These are phyloP conservation scores for Mycosarcoma maydis DNA, from an alignment of 1,284 basidiomycete species.

Conservation along the genomic window DNA sequence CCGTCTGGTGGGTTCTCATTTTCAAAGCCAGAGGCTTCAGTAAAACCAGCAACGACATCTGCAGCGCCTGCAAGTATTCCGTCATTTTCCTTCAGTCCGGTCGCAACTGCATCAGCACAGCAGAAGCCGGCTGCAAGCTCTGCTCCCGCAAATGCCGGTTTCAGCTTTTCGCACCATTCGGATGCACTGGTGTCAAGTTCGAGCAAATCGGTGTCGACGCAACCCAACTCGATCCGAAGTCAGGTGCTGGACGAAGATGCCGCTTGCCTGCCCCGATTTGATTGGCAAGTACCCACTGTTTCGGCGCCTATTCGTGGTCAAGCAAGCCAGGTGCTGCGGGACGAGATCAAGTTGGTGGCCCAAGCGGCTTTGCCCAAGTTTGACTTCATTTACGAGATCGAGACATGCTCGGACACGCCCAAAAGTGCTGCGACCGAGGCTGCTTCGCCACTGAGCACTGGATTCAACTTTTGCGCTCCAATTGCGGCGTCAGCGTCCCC, in stretches of 20 bases:
- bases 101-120: conserved; percentile 9
- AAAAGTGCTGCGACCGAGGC: not conserved
- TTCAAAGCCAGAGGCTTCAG: too few species aligned
- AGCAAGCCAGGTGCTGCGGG: conserved; percentile 22
- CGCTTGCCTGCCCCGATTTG: conserved; percentile 28
- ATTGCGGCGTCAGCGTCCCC: not conserved
- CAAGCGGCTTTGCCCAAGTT: conserved; percentile 35
- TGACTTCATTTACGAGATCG: conserved; percentile 36
- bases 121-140: conserved; percentile 6
- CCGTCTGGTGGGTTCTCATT: conserved; percentile 20
- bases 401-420: not conserved
- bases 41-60: conserved; percentile 12
- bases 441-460: conserved; percentile 3
- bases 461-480: conserved; percentile 22
- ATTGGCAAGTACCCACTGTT: conserved; percentile 14
- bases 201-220: not conserved
- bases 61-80: conserved; percentile 9
- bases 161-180: conserved; percentile 26
- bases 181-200: not conserved
- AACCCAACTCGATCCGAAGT: conserved; percentile 7
- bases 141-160: conserved; percentile 8
- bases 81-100: conserved; percentile 28
- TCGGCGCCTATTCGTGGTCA: not conserved
- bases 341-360: conserved; percentile 36
- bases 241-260: conserved; percentile 23